Evolutionary conservation across 2,329 filamentous ascomycete species (phyloP), one percentile per base, ranked within the genome.

Genomic region (Ophiocordyceps sinensis): DNA sequence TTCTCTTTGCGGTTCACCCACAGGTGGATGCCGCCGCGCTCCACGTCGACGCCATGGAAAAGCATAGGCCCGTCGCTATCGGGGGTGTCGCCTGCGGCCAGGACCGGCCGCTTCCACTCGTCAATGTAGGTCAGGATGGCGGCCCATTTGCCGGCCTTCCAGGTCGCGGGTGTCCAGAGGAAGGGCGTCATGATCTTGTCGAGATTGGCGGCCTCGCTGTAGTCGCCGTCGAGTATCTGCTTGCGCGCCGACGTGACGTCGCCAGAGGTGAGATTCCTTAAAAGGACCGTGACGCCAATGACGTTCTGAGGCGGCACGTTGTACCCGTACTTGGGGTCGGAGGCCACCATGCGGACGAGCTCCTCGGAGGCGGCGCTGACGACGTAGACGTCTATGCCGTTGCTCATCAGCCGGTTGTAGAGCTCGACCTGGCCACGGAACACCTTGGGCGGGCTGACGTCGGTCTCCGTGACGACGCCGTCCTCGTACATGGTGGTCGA

Each of bases 341-440:
- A 55, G n/a, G 58, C 64, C 1, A 67, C 61, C 62, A 67, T 65
- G 39, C 64, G 60, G 14, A 67, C 64, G 8, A 67, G 54, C 48
- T 67, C 64, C 45, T 67, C 64, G n/a, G 55, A 54, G 1, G 64
- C 49, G 6, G 64, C 64, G 19, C 53, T 63, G 34, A 67, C 47
- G 19, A 67, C 57, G 43, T 67, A 67, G 17, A 67, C 64, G 3
- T 57, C 56, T 34, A 67, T 67, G 19, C 61, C 63, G 45, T 66
- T 62, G 34, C 45, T 49, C 60, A 62, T 63, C 15, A 67, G 58
- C 7, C 53, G 53, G 47, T 64, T 63, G 57, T 61, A 67, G 8
- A 67, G 59, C 53, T 67, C 63, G 5, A 55, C 53, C 48, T 67
- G 64, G 8, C 61, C 62, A 8, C 53, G 45, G 37, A 64, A 66